Conservation (phyloP, 305 asterid genomes). For the Ajuga reptans region DNA sequence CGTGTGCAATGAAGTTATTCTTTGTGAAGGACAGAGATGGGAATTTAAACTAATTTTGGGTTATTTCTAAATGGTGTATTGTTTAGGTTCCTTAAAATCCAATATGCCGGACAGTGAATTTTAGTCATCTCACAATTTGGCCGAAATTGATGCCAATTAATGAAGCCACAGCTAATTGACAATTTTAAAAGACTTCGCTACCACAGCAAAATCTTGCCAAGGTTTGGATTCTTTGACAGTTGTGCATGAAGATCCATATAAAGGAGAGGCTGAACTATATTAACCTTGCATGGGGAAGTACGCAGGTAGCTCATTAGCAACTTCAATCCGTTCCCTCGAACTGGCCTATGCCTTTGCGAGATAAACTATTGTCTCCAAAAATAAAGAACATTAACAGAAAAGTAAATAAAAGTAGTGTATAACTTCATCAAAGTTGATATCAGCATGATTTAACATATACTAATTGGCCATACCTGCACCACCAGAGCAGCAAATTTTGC, state of each 20-base stretch:
- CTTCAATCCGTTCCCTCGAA: constrained; percentile 74
- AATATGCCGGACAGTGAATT: background rate
- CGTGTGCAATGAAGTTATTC: background rate
- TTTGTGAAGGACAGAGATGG: background rate
- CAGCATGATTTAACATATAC: background rate
- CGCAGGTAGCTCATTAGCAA: constrained; percentile 56
- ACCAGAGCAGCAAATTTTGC: constrained; percentile 53
- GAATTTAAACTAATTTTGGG: background rate
- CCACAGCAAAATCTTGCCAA: background rate
- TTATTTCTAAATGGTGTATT: background rate
- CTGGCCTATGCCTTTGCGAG: constrained; percentile 71
- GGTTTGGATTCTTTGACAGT: background rate
- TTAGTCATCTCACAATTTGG: background rate
- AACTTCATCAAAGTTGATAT: constrained; percentile 4
- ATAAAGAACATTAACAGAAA: constrained; percentile 16
- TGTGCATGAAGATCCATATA: background rate
- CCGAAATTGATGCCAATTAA: background rate
- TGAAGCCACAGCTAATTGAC: background rate
- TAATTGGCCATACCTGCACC: constrained; percentile 56
- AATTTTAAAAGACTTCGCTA: background rate
- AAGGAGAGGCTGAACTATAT: constrained; percentile 6
- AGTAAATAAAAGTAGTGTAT: constrained; percentile 1
- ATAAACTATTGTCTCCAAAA: constrained; percentile 47
- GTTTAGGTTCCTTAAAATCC: background rate
- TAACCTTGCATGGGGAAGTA: constrained; percentile 80